Percentiles rank a stretch among this genome's conserved stretches.
Evolutionary conservation across 1,284 basidiomycete genomes (phyloP).

Genomic region (Athelia sp.): DNA sequence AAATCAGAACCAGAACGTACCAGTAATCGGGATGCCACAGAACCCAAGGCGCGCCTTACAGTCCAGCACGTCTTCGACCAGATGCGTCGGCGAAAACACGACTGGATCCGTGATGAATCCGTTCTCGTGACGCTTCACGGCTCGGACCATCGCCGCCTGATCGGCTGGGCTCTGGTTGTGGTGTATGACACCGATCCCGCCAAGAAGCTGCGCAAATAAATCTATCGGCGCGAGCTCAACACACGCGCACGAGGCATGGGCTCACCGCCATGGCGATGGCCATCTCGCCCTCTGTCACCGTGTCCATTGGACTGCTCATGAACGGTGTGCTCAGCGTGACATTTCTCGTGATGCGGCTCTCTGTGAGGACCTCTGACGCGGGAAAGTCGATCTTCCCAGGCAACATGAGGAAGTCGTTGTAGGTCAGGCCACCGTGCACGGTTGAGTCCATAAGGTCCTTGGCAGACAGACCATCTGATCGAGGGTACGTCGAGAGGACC

Average conservation of each 20-base stretch:
- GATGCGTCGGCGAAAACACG: constrained; percentile 74
- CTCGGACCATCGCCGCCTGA: constrained; percentile 96
- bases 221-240: constrained; percentile 14
- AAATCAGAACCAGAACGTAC: constrained; percentile 34
- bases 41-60: constrained; percentile 93
- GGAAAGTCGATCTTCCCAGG: constrained; percentile 98
- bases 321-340: constrained; percentile 95
- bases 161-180: constrained; percentile 89
- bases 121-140: constrained; percentile 98
- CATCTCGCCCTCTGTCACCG: constrained; percentile 97
- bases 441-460: constrained; percentile 88
- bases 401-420: constrained; percentile 90
- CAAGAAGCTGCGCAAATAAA: constrained; percentile 62
- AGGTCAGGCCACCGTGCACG: constrained; percentile 91
- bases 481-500: constrained; percentile 69
- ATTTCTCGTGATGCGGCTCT: constrained; percentile 88
- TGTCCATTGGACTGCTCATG: constrained; percentile 99
- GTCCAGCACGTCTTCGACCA: constrained; percentile 88
- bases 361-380: constrained; percentile 77
- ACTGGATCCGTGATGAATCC: constrained; percentile 97
- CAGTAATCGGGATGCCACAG: constrained; percentile 97
- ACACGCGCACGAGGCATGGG: constrained; percentile 10
- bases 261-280: constrained; percentile 91
- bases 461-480: constrained; percentile 85
- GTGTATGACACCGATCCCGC: constrained; percentile 98